A percentile compares a stretch with the other conserved stretches of the same genome.
Conservation (phyloP, 164 flowering plant genomes). For the Annona squamosa region DNA sequence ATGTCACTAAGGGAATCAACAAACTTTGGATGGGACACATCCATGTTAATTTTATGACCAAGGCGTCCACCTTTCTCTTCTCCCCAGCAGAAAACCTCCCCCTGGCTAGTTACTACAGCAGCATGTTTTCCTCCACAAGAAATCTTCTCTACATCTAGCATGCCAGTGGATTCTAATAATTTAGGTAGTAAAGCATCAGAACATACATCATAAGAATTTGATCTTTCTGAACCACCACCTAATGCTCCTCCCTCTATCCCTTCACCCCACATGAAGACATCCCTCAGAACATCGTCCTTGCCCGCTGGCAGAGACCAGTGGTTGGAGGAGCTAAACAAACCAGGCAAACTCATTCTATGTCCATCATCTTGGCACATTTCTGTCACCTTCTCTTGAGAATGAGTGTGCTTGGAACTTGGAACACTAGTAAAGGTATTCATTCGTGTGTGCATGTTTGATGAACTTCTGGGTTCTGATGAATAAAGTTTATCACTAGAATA, state of each 20-base stretch:
- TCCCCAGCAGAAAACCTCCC: constrained; percentile 74
- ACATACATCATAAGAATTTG: constrained; percentile 6
- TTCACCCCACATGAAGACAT: constrained; percentile 68
- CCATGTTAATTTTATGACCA: constrained; percentile 47
- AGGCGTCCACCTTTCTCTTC: constrained; percentile 51
- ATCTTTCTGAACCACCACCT: constrained; percentile 24
- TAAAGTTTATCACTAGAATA: constrained; percentile 35
- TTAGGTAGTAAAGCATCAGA: constrained; percentile 52
- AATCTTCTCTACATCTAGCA: constrained; percentile 41
- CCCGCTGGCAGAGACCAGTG: constrained; percentile 14
- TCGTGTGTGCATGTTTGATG: constrained; percentile 19
- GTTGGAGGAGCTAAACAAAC: constrained; percentile 14
- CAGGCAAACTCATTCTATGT: constrained; percentile 12
- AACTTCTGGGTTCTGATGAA: constrained; percentile 30
- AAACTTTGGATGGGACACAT: constrained; percentile 40
- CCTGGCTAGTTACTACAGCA: constrained; percentile 57
- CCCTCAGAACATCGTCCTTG: constrained; percentile 31
- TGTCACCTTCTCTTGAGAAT: constrained; percentile 17
- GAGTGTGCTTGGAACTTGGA: constrained; percentile 20
- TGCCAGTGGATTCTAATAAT: constrained; percentile 39
- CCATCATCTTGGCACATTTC: constrained; percentile 10
- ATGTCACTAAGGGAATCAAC: constrained; percentile 40
- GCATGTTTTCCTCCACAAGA: constrained; percentile 56
- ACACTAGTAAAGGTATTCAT: constrained; percentile 16
- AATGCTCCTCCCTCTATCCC: constrained; percentile 37